These are phyloP conservation scores for Pseudozyma thailandica DNA, from an alignment of 1,284 basidiomycete genomes.

Conservation along the genomic window DNA sequence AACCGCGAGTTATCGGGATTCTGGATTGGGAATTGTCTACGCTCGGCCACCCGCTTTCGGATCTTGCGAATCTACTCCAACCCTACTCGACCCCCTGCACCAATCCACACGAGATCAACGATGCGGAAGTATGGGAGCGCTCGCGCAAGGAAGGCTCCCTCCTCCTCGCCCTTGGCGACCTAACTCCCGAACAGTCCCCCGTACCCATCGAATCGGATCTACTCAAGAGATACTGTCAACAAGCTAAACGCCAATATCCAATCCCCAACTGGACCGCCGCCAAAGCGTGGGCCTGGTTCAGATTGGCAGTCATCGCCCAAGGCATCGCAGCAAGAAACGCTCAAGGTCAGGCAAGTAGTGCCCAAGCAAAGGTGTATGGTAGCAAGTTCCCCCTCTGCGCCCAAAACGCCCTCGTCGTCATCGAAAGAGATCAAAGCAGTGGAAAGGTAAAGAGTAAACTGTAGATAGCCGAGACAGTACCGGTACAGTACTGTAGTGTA, in stretches of 20 bases:
- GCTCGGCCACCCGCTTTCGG: slow-evolving; percentile 75
- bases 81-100: slow-evolving; percentile 69
- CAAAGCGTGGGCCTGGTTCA: slow-evolving; percentile 86
- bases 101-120: slow-evolving; percentile 17
- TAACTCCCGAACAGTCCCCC: slow-evolving; percentile 71
- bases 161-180: slow-evolving; percentile 66
- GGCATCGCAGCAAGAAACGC: slow-evolving; percentile 91
- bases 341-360: slow-evolving; percentile 85
- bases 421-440: slow-evolving; percentile 21
- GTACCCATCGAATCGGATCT: slow-evolving; percentile 77
- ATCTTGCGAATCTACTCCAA: slow-evolving; percentile 87
- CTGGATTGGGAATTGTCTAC: slow-evolving; percentile 97
- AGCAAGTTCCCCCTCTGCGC: slow-evolving; percentile 55
- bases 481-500: too few relatives aligned
- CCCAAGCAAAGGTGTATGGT: slow-evolving; percentile 68
- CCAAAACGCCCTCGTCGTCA: slow-evolving; percentile 17
- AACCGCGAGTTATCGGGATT: slow-evolving; percentile 91
- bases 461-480: too few relatives aligned
- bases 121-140: slow-evolving; percentile 19
- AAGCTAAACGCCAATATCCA: slow-evolving; percentile 76
- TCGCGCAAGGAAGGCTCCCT: slow-evolving; percentile 24
- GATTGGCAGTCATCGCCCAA: slow-evolving; percentile 87
- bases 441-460: slow-evolving; percentile 8
- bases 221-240: slow-evolving; percentile 79
- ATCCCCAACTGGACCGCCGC: slow-evolving; percentile 80